Percentiles rank a stretch among this genome's conserved stretches.
Conservation (phyloP, 192 early-diverging fungal genomes). For the Backusella morwellensis region DNA sequence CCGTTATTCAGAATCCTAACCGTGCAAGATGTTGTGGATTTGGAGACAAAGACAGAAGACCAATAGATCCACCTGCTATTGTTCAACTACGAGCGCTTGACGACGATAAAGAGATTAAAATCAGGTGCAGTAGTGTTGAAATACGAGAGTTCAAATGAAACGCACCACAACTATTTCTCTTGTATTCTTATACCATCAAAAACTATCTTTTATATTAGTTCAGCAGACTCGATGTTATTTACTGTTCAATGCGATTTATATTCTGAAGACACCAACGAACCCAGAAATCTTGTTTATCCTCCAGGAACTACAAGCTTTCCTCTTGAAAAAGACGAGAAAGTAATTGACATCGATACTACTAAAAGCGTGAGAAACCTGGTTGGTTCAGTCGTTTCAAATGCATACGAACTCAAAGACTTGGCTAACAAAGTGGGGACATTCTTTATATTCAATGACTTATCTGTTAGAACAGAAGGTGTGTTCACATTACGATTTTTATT, state of each 20-base stretch:
- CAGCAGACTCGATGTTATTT: constrained; percentile 49
- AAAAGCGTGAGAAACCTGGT: constrained; percentile 53
- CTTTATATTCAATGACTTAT: constrained; percentile 73
- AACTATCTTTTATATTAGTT: neutral
- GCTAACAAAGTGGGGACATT: constrained; percentile 60
- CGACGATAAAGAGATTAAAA: constrained; percentile 33
- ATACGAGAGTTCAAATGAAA: neutral
- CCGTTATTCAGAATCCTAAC: constrained; percentile 62
- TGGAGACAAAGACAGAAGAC: constrained; percentile 74
- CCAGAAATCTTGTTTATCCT: constrained; percentile 53
- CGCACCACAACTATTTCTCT: neutral
- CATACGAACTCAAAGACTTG: constrained; percentile 45
- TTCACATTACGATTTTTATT: constrained; percentile 67
- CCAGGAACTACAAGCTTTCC: constrained; percentile 19
- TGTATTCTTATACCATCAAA: neutral
- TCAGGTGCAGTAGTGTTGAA: constrained; percentile 25
- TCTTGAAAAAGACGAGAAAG: constrained; percentile 1
- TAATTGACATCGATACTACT: constrained; percentile 20
- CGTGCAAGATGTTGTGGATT: constrained; percentile 75
- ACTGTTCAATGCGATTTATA: constrained; percentile 54
- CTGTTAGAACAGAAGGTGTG: constrained; percentile 66
- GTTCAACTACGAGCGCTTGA: constrained; percentile 62
- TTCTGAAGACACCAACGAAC: constrained; percentile 46
- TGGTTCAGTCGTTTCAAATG: constrained; percentile 53
- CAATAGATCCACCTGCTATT: constrained; percentile 70